A percentile compares a stretch with the other conserved stretches of the same genome.
These are phyloP conservation scores for Scutellaria minor DNA, from an alignment of 257 asterid genomes.

Conservation along the genomic window DNA sequence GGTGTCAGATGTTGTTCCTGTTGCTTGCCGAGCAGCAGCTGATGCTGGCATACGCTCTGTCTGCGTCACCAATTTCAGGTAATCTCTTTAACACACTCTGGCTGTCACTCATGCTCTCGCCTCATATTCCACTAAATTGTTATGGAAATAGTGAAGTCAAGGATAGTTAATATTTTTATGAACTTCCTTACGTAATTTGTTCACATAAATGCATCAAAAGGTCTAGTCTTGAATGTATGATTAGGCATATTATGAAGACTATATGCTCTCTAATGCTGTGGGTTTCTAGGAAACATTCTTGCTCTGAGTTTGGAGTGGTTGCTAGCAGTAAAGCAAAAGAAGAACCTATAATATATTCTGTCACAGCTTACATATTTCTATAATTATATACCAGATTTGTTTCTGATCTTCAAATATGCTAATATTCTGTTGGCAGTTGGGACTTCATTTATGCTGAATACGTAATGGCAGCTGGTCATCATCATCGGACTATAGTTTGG, in stretches of 20 bases:
- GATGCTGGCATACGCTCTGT: slow-evolving; percentile 97
- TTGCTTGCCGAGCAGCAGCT: slow-evolving; percentile 99
- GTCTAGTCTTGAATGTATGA: slow-evolving; percentile 8
- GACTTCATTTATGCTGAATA: slow-evolving; percentile 97
- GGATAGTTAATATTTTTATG: neutral
- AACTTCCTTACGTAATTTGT: neutral
- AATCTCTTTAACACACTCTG: slow-evolving; percentile 6
- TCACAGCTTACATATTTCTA: neutral
- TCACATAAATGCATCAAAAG: neutral
- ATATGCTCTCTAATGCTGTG: neutral
- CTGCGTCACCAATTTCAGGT: slow-evolving; percentile 97
- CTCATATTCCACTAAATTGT: neutral
- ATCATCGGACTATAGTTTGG: slow-evolving; percentile 95
- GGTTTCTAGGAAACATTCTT: slow-evolving; percentile 2
- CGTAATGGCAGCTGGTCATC: slow-evolving; percentile 96
- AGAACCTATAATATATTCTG: neutral
- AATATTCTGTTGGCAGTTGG: slow-evolving; percentile 68
- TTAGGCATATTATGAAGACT: neutral
- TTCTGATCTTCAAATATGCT: neutral
- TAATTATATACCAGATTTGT: neutral
- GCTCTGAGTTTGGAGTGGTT: neutral
- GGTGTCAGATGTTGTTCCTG: slow-evolving; percentile 99
- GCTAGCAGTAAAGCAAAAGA: neutral
- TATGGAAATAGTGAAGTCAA: neutral
- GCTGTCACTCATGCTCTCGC: slow-evolving; percentile 6